Evolutionary conservation across 2,329 filamentous ascomycete genomes (phyloP), one percentile per base, ranked within the genome.

Genomic region (Colletotrichum acutatum): DNA sequence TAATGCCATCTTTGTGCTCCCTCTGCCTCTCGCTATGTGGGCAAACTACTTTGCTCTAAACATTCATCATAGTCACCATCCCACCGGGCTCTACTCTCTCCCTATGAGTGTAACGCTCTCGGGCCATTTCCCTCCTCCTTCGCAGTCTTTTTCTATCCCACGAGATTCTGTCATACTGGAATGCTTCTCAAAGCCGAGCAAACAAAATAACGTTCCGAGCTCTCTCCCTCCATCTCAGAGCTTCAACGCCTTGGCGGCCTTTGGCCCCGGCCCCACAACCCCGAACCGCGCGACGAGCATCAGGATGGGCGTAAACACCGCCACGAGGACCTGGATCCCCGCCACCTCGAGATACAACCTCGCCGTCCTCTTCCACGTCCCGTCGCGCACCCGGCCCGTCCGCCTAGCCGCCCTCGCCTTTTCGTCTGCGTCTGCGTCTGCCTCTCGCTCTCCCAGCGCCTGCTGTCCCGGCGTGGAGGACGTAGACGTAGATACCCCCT

Each of bases 221-320:
- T 16, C 9, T 5, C 34, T 14, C 46, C 19, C n/a, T 24, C 4
- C n/a, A 4, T 5, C 46, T 72, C 66, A 72, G 54, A 72, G 52
- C 42, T 66, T 56, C 60, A 73, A 37, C 12, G 71, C 56, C 49
- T 71, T 73, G 30, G 54, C 22, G 6, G 71, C 34, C 49, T 61
- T 73, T 19, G 71, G 66, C 0, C 66, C 70, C 28, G 71, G 71
- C 22, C 60, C 67, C 9, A 71, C 67, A 28, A 71, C 34, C 28
- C 71, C 71, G 6, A 71, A 73, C 12, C 71, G 54, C 56, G 71
- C 71, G 11, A 66, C 16, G 14, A 71, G 59, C 68, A 66, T 66
- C 9, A 75, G 52, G 11, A 74, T n/a, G 3, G 74, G 74, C 5
- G 72, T 72, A 19, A 75, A 66, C 0, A 75, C 8, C 1, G 53